Evolutionary conservation across 306 rosid genomes (phyloP), one percentile per base, ranked within the genome.

Genomic region (Ormosia emarginata): DNA sequence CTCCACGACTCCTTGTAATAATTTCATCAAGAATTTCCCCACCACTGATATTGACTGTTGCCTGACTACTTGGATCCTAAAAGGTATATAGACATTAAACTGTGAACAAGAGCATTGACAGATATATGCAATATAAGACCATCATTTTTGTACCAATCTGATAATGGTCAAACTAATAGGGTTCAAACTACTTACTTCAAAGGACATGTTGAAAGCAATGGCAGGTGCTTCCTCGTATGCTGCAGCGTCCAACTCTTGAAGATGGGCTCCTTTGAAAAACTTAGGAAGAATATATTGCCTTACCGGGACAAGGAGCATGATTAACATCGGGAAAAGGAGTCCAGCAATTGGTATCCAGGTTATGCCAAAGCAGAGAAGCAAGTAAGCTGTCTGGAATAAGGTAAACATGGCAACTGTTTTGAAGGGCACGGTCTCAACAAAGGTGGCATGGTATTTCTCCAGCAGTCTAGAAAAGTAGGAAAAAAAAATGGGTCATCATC

Each of bases 311-410:
- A 94, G 97, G 83, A 94, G 97, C 98, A 94, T 94, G 91, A 94
- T 94, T 82, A 94, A 82, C 90, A 91, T 74, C 0, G 98, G 98
- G 88, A 94, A 94, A 64, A 92, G 97, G 81, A 92, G 95, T 67
- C 98, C 98, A 2, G 98, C 98, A 61, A 94, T 82, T 47, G 98
- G 98, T 81, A 94, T 92, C 98, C 97, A 94, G 33, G 98, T 94
- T 85, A 94, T 3, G 80, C 98, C 97, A 40, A 94, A 94, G 85
- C 98, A 94, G 13, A 93, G 62, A 73, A 94, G 92, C 91, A 94
- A 86, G 89, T 94, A 94, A n/a, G 74, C 81, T 64, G 95, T 89
- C 87, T 94, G 98, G 88, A 94, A 94, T 80, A 92, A 6, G 77
- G 98, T 94, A 89, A 94, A 94, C 57, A 86, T 7, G 34, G 86